phyloP scores from a whole-genome alignment of 176 grass and related monocot genomes.

The Triticum urartu region DNA sequence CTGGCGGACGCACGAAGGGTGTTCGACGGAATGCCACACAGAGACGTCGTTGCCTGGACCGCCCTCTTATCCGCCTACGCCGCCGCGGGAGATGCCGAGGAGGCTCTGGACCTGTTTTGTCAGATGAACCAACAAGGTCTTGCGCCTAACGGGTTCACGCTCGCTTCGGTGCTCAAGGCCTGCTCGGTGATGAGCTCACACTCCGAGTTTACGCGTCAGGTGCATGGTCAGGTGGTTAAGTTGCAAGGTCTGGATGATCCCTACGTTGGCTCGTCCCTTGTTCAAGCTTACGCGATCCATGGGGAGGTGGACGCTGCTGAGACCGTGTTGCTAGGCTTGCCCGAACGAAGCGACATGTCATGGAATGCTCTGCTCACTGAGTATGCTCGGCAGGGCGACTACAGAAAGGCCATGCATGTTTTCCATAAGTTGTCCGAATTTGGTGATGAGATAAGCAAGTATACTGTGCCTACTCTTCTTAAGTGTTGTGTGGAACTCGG shows the following conservation, averaged over 20 bases:
- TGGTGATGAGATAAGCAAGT: conserved; percentile 31
- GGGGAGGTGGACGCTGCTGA: conserved; percentile 29
- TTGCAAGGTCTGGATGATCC: conserved; percentile 30
- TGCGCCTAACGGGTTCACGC: conserved; percentile 19
- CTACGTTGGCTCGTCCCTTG: conserved; percentile 31
- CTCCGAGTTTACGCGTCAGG: conserved; percentile 25
- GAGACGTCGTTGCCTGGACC: conserved; percentile 34
- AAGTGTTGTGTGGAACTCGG: conserved; percentile 12
- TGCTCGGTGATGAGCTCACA: conserved; percentile 12
- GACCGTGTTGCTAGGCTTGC: conserved; percentile 23
- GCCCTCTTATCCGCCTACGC: conserved; percentile 22
- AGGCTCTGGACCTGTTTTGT: conserved; percentile 16
- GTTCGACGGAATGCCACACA: conserved; percentile 54
- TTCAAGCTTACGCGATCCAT: conserved; percentile 30
- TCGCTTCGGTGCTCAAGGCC: conserved; percentile 27
- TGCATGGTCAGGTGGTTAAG: conserved; percentile 33
- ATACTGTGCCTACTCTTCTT: conserved; percentile 36
- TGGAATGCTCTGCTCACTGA: conserved; percentile 42
- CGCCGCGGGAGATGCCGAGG: not conserved
- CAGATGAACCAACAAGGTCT: conserved; percentile 9
- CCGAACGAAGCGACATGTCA: conserved; percentile 15
- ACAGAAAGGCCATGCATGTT: conserved; percentile 2
- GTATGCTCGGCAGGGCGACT: conserved; percentile 23
- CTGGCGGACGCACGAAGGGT: conserved; percentile 9
- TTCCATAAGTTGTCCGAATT: conserved; percentile 30